Evolutionary conservation across 495 filamentous ascomycete species (phyloP), one percentile per base, ranked within the genome.

Genomic region (Penicillium lividum): DNA sequence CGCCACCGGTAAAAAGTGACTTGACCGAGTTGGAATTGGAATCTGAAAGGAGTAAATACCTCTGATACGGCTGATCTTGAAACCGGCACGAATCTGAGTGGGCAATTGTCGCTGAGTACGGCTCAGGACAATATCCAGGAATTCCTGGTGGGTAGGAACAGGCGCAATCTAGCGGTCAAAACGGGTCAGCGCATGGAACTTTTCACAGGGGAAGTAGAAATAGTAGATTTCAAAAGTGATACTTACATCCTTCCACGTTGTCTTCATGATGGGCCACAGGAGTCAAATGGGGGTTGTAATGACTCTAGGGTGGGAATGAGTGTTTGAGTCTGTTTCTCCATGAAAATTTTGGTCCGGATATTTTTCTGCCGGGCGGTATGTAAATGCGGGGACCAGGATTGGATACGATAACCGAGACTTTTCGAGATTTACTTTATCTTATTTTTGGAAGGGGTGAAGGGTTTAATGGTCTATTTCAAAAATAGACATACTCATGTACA

Each of bases 1-100:
- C 31, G 53, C 51, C 56, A 40, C 56, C 51, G 42, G 10, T 42
- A 42, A 53, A 42, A 34, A 4, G 29, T 8, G 13, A 33, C n/a
- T 29, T 6, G 36, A 42, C 22, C 1, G 25, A 13, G 5, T 38
- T 29, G 11, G 4, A 38, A 38, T 18, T 11, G 18, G 11, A 28
- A 8, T 5, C n/a, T 13, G 25, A 43, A 28, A 44, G 51, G 36
- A 43, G 2, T 10, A 45, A 38, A 53, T 80, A 86, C 86, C 85
- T 81, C 93, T 80, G 66, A 98, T 98, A 82, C 94, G 87, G 66
- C 86, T 91, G 70, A 98, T 98, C 75, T 97, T 90, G 80, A 98
- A 98, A 57, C 94, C 94, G 48, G 92, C 82, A 66, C 94, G 85
- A 66, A 98, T 98, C 77, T 97, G 93, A 29, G 94, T 98, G 13